Base-by-base conservation (phyloP, 495 filamentous ascomycete species). In the Staphylotrichum longicolle region DNA sequence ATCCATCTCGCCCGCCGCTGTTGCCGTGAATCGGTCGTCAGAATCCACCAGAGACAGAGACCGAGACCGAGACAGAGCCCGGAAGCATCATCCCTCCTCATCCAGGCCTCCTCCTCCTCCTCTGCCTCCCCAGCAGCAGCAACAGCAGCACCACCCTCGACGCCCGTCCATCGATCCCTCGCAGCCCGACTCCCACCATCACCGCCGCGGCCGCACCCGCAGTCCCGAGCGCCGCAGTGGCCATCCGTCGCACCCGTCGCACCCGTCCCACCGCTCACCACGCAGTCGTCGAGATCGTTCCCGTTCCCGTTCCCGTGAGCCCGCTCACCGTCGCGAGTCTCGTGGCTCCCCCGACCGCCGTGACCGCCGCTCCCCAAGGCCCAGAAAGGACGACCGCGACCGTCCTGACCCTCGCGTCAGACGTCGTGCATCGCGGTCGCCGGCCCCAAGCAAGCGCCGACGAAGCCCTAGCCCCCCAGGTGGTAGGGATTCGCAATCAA, bases 371-470 rank as follows among this genome's bases (percentile, higher is more conserved):
- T 51, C 66, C 7, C 41, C 66, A 63, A 67, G 61, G 66, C 66
- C 49, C 50, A 66, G 70, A 48, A 70, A 61, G 60, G 69, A 68
- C 37, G 48, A 40, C 11, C 35, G 41, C 12, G 53, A 47, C 7
- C 59, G 35, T 34, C 56, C 47, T 3, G 60, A 35, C 7, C 53
- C 46, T 35, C 60, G 32, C 39, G 47, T 47, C 11, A 58, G 60
- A 11, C 73, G 72, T 27, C 57, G 61, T 61, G 66, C 62, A 54
- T 69, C 66, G 5, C 70, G 72, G 33, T 72, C 73, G 14, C 72
- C 76, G 8, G 66, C 61, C 37, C 69, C 73, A 54, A 62, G 60
- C 54, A 78, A 78, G 68, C 75, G 77, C 37, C 73, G 66, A 30
- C 75, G 75, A 33, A 77, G 68, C 64, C 71, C 67, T 15, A 75